Conservation (phyloP, 202 grass and related monocot genomes). For the Setaria italica region DNA sequence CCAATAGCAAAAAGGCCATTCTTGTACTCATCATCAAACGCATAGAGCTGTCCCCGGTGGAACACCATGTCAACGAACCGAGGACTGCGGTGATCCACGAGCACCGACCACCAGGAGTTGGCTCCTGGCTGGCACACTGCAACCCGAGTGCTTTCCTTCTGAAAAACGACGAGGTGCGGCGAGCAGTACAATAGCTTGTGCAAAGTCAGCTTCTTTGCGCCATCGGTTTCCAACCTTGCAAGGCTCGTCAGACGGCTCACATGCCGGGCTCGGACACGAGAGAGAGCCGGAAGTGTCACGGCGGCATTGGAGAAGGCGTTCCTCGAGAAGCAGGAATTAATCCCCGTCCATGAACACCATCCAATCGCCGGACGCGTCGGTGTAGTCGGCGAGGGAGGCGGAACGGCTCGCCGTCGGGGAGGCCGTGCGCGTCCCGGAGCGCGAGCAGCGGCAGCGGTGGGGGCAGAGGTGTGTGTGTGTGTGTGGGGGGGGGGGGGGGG, state of each 20-base stretch:
- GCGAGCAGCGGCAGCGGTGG: too few relatives aligned
- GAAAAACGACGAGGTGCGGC: background rate
- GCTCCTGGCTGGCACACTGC: slow-evolving; percentile 3
- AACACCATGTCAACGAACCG: background rate
- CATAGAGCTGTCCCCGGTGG: background rate
- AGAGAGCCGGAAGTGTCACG: background rate
- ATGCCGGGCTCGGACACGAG: background rate
- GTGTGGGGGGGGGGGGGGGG: too few relatives aligned
- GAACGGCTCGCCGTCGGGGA: too few relatives aligned
- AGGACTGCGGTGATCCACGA: background rate
- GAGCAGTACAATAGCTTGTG: background rate
- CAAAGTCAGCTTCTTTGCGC: too few relatives aligned
- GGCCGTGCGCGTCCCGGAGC: too few relatives aligned
- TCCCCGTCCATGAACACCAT: too few relatives aligned
- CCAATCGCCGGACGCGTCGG: too few relatives aligned
- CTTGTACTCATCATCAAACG: background rate
- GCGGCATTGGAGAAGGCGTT: too few relatives aligned
- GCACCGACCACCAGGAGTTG: background rate
- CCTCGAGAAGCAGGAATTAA: too few relatives aligned
- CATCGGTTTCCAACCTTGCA: background rate
- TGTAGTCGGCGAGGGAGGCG: too few relatives aligned
- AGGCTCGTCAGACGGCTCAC: too few relatives aligned
- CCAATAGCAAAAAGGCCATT: background rate
- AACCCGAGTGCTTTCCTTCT: background rate
- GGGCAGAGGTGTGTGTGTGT: too few relatives aligned